Evolutionary conservation across 805 yeast genomes (phyloP).

Genomic region (Starmera amethionina): DNA sequence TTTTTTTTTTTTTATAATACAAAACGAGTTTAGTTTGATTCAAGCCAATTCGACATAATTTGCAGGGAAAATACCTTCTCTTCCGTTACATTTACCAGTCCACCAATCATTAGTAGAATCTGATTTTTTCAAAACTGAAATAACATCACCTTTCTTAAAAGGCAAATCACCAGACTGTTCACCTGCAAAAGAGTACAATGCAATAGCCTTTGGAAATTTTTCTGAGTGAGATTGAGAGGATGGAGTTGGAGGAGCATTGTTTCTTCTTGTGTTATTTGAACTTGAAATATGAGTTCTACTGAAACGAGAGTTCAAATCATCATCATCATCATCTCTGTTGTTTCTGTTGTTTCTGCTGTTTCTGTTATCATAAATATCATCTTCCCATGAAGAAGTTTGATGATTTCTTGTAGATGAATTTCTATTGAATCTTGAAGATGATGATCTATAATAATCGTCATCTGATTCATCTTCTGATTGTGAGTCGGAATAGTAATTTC

Average conservation of each 20-base stretch:
- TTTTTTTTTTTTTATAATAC: too few relatives aligned
- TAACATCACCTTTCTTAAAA: constrained; percentile 90
- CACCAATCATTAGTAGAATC: constrained; percentile 96
- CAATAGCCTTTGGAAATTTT: constrained; percentile 72
- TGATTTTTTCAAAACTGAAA: constrained; percentile 75
- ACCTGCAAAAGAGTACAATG: constrained; percentile 80
- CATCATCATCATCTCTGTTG: constrained; percentile 17
- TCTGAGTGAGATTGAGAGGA: constrained; percentile 6
- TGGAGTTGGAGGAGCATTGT: constrained; percentile 7
- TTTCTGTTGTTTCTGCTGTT: constrained; percentile 19
- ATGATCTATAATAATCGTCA: constrained; percentile 29
- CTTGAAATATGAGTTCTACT: constrained; percentile 29
- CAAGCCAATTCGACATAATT: constrained; percentile 75
- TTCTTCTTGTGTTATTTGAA: constrained; percentile 33
- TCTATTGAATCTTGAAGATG: constrained; percentile 7
- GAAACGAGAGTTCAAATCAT: constrained; percentile 29
- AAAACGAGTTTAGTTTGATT: background rate
- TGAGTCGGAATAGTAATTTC: background rate
- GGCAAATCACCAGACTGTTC: constrained; percentile 91
- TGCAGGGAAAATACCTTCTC: constrained; percentile 93
- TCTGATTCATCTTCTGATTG: constrained; percentile 25
- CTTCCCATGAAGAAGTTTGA: constrained; percentile 62
- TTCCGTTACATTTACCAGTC: constrained; percentile 84
- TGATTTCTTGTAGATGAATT: constrained; percentile 1
- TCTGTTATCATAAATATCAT: constrained; percentile 63